Evolutionary conservation across 495 filamentous ascomycete species (phyloP).

Genomic region (Pseudevernia furfuracea): DNA sequence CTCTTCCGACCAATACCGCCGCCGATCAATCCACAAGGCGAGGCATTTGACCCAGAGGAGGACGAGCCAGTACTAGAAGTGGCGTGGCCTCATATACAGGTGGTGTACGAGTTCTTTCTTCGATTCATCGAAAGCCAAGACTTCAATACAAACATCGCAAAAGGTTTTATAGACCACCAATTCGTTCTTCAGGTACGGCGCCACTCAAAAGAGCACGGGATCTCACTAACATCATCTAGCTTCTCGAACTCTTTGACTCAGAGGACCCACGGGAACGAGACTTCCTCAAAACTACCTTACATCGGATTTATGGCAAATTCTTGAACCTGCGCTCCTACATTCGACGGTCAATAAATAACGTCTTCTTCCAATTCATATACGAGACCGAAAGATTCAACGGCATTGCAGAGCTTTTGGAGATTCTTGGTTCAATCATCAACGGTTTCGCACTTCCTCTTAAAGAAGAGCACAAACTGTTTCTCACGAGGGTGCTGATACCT

Average conservation of each 20-base stretch:
- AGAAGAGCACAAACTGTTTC: constrained; percentile 97
- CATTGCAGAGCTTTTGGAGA: constrained; percentile 93
- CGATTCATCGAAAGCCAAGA: constrained; percentile 99
- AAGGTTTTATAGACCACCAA: constrained; percentile 94
- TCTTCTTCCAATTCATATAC: constrained; percentile 99
- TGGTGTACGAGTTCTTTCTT: constrained; percentile 99
- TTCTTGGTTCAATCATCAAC: constrained; percentile 98
- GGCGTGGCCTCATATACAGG: constrained; percentile 98
- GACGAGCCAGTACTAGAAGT: constrained; percentile 98
- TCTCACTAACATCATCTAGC: constrained; percentile 35
- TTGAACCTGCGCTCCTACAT: constrained; percentile 96
- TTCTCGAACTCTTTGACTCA: constrained; percentile 97
- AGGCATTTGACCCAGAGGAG: constrained; percentile 98
- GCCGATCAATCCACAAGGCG: constrained; percentile 92
- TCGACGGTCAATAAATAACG: constrained; percentile 96
- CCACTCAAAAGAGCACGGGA: not conserved
- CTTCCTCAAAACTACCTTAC: constrained; percentile 95
- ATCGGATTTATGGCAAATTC: constrained; percentile 99
- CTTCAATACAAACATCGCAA: constrained; percentile 99
- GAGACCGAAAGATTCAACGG: constrained; percentile 99
- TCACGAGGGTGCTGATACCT: constrained; percentile 86
- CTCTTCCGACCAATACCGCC: constrained; percentile 95
- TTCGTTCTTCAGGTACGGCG: constrained; percentile 78
- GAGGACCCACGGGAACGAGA: constrained; percentile 96
- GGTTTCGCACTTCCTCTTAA: constrained; percentile 95